Conservation (phyloP, 2,329 filamentous ascomycete genomes). For the Botrytis paeoniae region DNA sequence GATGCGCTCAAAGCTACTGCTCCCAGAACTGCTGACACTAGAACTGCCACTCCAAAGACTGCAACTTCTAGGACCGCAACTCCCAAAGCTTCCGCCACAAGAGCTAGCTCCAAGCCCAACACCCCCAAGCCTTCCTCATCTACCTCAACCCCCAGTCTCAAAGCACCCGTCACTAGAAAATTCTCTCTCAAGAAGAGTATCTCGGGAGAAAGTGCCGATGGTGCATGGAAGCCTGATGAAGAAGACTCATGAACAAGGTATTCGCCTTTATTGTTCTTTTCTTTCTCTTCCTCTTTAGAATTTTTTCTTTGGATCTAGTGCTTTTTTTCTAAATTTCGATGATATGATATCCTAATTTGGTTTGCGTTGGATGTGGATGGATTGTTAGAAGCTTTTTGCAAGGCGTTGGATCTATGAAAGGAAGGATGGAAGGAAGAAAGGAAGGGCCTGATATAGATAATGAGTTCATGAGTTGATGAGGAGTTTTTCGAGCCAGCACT, state of each 20-base stretch:
- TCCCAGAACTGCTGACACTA: background rate
- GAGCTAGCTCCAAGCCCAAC: background rate
- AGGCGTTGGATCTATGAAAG: background rate
- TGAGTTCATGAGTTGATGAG: background rate
- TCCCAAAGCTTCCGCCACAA: background rate
- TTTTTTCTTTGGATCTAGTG: background rate
- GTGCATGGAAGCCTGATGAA: background rate
- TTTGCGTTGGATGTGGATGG: background rate
- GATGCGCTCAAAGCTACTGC: background rate
- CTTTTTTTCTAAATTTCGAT: background rate
- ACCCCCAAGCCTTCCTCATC: background rate
- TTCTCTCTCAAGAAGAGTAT: background rate
- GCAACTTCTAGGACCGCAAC: background rate
- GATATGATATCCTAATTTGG: background rate
- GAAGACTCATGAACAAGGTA: background rate
- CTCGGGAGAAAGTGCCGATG: background rate
- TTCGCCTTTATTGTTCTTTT: too few relatives aligned
- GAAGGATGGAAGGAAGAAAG: background rate
- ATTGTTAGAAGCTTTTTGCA: background rate
- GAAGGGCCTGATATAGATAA: too few relatives aligned
- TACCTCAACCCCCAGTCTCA: background rate
- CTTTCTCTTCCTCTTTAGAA: accelerated
- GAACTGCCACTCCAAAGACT: background rate
- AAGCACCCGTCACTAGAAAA: background rate
- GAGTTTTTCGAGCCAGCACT: background rate